phyloP scores from a whole-genome alignment of 305 asterid genomes.

The Rubia tinctorum region DNA sequence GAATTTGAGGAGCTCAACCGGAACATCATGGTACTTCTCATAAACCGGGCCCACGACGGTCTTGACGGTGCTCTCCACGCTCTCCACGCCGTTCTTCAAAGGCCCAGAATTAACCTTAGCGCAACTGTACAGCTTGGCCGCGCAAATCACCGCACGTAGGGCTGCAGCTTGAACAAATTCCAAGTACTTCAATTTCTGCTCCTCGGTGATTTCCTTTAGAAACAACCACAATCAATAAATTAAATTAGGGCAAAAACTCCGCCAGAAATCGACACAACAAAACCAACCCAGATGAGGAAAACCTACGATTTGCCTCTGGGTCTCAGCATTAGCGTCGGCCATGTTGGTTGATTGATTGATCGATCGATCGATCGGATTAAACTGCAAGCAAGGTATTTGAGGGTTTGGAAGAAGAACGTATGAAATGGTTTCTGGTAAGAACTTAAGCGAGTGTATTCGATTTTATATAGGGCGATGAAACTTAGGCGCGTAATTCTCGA shows the following conservation, averaged over 20 bases:
- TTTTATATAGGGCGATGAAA: constrained; percentile 1
- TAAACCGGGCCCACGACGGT: constrained; percentile 78
- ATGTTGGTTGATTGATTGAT: not conserved
- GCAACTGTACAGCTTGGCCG: constrained; percentile 57
- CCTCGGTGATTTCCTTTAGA: constrained; percentile 42
- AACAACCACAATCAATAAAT: constrained; percentile 1
- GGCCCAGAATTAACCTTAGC: constrained; percentile 93
- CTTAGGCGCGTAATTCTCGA: constrained; percentile 17
- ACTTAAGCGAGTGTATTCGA: not conserved
- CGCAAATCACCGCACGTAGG: constrained; percentile 48
- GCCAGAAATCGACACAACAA: not conserved
- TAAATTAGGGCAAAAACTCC: not conserved
- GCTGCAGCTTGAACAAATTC: constrained; percentile 68
- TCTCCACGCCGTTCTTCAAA: constrained; percentile 68
- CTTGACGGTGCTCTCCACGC: constrained; percentile 84
- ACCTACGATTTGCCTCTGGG: constrained; percentile 20
- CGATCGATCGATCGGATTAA: not conserved
- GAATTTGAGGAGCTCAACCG: constrained; percentile 61
- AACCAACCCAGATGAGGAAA: not conserved
- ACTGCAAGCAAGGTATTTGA: not conserved
- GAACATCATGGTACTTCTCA: constrained; percentile 53
- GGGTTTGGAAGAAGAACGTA: not conserved
- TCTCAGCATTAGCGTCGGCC: constrained; percentile 9
- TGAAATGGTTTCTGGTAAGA: not conserved
- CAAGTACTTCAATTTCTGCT: constrained; percentile 63